Evolutionary conservation across 1,284 basidiomycete genomes (phyloP), one percentile per base, ranked within the genome.

Genomic region (Ustilago hordei): DNA sequence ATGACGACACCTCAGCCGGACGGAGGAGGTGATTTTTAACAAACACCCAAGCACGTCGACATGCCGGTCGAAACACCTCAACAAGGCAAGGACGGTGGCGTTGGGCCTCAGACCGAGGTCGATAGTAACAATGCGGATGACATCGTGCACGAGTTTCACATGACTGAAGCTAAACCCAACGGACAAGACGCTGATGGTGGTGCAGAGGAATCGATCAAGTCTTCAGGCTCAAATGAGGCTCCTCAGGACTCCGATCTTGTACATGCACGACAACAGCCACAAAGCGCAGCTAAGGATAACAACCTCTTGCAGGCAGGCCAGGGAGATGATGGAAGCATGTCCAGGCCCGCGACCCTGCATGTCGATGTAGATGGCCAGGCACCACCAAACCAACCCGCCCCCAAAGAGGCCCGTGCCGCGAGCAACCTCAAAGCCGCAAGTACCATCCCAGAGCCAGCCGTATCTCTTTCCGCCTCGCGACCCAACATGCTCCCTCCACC

Each of bases 401-500:
- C 62, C 15, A 71, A 63, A 34, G 74, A 76, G 62, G 61, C 31
- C 63, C 74, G 74, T 56, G 57, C 65, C 41, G 55, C 59, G 13
- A 43, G 28, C 28, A 69, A 48, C 58, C 61, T 65, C 65, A 76
- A 76, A 39, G 62, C 50, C 19, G 38, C 74, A 58, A 76, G 71
- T 48, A 72, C 65, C 38, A 76, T 76, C 50, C 74, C 69, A 23
- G 74, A 76, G 53, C 74, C 74, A 38, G 74, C 74, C 3, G 62
- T 76, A 13, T 76, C 74, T 6, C 61, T 76, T 6, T 71, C 68
- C 8, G 56, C 69, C 9, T 63, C 74, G 8, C 54, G 74, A 28
- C 74, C 74, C 19, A 76, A 61, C 50, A 69, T 72, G 65, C 65
- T 76, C 4, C 74, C 74, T 7, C 74, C 74, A 15, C 74, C 74